phyloP scores from a whole-genome alignment of 1,139 yeast species.

The Suhomyces maxii region DNA sequence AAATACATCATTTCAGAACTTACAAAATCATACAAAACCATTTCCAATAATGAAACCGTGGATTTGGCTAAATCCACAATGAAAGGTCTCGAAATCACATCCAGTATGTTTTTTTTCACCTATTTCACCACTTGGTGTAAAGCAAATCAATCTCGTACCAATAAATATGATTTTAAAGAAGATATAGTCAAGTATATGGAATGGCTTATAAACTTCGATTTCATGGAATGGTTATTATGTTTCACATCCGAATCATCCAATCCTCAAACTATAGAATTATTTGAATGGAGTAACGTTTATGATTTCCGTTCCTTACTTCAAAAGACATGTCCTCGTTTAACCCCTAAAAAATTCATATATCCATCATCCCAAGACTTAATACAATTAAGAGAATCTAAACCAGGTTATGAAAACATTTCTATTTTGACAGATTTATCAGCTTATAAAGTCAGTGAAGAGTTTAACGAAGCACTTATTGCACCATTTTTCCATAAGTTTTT shows the following conservation, averaged over 20 bases:
- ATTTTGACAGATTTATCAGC: slow-evolving; percentile 22
- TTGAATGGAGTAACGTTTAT: slow-evolving; percentile 49
- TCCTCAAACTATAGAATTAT: slow-evolving; percentile 28
- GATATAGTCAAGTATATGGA: slow-evolving; percentile 41
- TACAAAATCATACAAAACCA: slow-evolving; percentile 17
- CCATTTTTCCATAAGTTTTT: slow-evolving; percentile 56
- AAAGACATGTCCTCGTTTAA: slow-evolving; percentile 58
- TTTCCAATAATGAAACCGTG: slow-evolving; percentile 20
- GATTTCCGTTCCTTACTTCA: slow-evolving; percentile 71
- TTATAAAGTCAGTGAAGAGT: slow-evolving; percentile 23
- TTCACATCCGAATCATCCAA: slow-evolving; percentile 66
- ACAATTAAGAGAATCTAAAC: slow-evolving; percentile 20
- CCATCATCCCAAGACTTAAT: slow-evolving; percentile 29
- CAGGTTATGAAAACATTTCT: slow-evolving; percentile 26
- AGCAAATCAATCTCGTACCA: slow-evolving; percentile 43
- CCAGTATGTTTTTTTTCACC: slow-evolving; percentile 60
- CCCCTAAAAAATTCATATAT: slow-evolving; percentile 39
- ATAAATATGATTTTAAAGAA: slow-evolving; percentile 53
- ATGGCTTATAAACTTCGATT: slow-evolving; percentile 56
- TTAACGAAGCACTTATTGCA: slow-evolving; percentile 35
- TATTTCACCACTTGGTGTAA: slow-evolving; percentile 75
- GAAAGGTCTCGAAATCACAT: slow-evolving; percentile 48
- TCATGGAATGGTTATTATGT: slow-evolving; percentile 74
- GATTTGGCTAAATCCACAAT: slow-evolving; percentile 53
- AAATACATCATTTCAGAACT: slow-evolving; percentile 13